Evolutionary conservation across 495 filamentous ascomycete species (phyloP).

Genomic region (Terfezia boudieri): DNA sequence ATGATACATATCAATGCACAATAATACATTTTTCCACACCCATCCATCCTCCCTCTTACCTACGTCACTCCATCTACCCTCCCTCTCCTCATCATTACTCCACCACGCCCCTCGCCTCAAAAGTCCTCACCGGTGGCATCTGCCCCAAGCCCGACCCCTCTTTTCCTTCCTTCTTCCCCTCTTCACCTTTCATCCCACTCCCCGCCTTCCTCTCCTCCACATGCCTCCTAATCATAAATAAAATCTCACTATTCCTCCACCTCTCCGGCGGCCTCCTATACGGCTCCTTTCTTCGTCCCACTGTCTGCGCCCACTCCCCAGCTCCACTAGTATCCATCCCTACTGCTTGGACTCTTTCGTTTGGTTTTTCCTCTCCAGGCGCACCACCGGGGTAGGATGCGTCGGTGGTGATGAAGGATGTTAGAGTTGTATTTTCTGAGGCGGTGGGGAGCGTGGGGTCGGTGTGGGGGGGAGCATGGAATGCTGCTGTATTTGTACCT

Average conservation of each 20-base stretch:
- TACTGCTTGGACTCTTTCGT: neutral
- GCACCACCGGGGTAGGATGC: neutral
- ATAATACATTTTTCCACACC: neutral
- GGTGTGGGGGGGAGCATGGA: conserved; percentile 7
- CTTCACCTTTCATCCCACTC: conserved; percentile 6
- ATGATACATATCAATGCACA: too few relatives aligned
- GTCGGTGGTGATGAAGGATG: neutral
- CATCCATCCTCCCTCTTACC: neutral
- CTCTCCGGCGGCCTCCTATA: conserved; percentile 71
- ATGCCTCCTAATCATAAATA: conserved; percentile 55
- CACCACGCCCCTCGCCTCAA: neutral
- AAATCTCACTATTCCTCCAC: conserved; percentile 63
- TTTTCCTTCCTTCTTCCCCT: neutral
- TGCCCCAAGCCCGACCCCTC: neutral
- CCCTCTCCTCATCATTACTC: neutral
- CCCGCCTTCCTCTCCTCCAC: conserved; percentile 28
- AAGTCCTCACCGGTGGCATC: neutral
- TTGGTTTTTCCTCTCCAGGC: neutral
- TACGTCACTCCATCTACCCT: neutral
- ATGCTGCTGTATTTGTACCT: conserved; percentile 1
- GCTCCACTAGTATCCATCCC: conserved; percentile 8
- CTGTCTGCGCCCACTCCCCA: conserved; percentile 92
- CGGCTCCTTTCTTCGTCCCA: conserved; percentile 81
- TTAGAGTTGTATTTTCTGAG: neutral
- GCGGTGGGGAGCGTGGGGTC: conserved; percentile 11